phyloP scores from a whole-genome alignment of 257 asterid species.

The Jacaranda mimosifolia region DNA sequence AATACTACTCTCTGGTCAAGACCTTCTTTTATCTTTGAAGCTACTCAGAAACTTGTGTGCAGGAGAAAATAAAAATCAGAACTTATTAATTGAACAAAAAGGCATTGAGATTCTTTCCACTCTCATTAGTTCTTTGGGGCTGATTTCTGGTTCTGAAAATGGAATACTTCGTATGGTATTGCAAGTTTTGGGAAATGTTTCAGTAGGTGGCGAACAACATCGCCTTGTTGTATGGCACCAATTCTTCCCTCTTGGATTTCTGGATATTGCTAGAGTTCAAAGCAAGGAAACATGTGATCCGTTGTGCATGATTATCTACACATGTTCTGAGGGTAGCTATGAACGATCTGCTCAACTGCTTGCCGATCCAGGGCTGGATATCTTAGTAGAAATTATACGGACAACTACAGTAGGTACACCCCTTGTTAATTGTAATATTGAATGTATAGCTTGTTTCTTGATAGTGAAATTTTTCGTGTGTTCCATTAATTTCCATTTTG shows the following conservation, averaged over 20 bases:
- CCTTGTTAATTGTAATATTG: not conserved
- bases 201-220: conserved; percentile 77
- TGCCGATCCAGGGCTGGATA: conserved; percentile 57
- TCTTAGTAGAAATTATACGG: conserved; percentile 54
- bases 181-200: conserved; percentile 85
- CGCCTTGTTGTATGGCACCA: conserved; percentile 64
- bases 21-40: conserved; percentile 65
- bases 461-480: not conserved
- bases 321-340: conserved; percentile 57
- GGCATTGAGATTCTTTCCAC: conserved; percentile 59
- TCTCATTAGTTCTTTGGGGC: conserved; percentile 47
- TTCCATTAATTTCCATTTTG: conserved; percentile 21
- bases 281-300: conserved; percentile 74
- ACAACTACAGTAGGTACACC: conserved; percentile 66
- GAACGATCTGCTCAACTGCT: conserved; percentile 48
- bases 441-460: not conserved
- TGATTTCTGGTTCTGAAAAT: conserved; percentile 49
- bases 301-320: conserved; percentile 77
- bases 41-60: conserved; percentile 89
- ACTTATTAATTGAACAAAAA: conserved; percentile 63
- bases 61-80: conserved; percentile 75
- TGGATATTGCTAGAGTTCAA: conserved; percentile 62
- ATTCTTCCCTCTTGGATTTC: conserved; percentile 62
- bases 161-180: conserved; percentile 54
- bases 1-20: conserved; percentile 42